phyloP scores from a whole-genome alignment of 768 basidiomycete genomes.

The Pulveroboletus sp. region DNA sequence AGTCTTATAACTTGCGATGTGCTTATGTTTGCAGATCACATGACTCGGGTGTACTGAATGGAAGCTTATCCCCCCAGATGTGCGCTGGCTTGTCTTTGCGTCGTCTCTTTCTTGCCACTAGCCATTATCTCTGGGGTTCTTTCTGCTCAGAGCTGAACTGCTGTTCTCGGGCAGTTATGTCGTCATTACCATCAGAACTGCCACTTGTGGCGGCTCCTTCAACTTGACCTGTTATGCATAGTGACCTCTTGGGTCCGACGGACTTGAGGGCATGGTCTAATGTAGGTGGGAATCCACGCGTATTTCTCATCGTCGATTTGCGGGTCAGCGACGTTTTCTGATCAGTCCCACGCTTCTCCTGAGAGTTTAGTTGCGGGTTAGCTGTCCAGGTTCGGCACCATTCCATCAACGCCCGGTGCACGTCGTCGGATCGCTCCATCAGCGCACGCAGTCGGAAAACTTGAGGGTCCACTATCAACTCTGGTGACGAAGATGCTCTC shows the following conservation, averaged over 20 bases:
- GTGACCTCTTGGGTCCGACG: not conserved
- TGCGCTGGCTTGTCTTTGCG: not conserved
- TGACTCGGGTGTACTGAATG: not conserved
- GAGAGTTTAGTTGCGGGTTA: not conserved
- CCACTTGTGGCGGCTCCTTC: not conserved
- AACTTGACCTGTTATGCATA: not conserved
- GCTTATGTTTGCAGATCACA: not conserved
- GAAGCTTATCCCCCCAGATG: not conserved
- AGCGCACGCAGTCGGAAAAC: conserved; percentile 2
- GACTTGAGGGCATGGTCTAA: not conserved
- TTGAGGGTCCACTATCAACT: conserved; percentile 10
- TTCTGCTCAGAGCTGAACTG: conserved; percentile 6
- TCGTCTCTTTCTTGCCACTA: conserved; percentile 1
- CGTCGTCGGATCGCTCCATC: conserved; percentile 4
- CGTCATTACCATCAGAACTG: not conserved
- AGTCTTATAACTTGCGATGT: not conserved
- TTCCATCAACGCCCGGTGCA: conserved; percentile 2
- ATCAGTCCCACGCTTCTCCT: not conserved
- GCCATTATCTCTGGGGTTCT: conserved; percentile 7
- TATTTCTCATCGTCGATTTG: not conserved
- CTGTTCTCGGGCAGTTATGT: not conserved
- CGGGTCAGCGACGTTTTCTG: not conserved
- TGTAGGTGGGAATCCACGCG: not conserved
- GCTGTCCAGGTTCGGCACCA: conserved; percentile 8
- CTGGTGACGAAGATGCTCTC: not conserved